Evolutionary conservation across 805 yeast species (phyloP).

Genomic region (Vanderwaltozyma polyspora): DNA sequence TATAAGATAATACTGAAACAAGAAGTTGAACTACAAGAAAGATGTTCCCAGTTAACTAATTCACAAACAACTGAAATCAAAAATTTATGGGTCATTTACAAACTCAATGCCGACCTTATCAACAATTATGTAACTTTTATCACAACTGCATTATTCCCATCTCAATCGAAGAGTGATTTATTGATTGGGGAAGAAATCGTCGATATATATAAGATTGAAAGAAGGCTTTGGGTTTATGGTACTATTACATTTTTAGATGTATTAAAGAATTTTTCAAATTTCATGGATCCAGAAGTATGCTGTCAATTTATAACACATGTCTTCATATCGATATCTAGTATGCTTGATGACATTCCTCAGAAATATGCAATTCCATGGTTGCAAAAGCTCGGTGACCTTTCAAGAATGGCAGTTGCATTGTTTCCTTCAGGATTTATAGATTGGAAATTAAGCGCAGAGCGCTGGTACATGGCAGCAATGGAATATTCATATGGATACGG

Average conservation of each 20-base stretch:
- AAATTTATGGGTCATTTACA: slow-evolving; percentile 62
- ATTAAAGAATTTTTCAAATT: slow-evolving; percentile 60
- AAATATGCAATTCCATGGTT: slow-evolving; percentile 44
- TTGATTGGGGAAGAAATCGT: slow-evolving; percentile 57
- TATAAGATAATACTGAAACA: slow-evolving; percentile 56
- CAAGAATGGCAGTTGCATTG: slow-evolving; percentile 79
- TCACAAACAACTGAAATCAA: slow-evolving; percentile 47
- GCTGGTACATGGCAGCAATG: slow-evolving; percentile 72
- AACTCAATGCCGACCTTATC: slow-evolving; percentile 50
- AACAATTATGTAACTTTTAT: slow-evolving; percentile 66
- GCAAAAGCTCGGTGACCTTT: slow-evolving; percentile 75
- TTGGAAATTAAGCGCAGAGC: slow-evolving; percentile 75
- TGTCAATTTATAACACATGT: slow-evolving; percentile 65
- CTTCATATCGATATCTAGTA: slow-evolving; percentile 40
- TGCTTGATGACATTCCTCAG: slow-evolving; percentile 29
- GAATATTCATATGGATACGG: slow-evolving; percentile 73
- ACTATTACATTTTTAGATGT: slow-evolving; percentile 72
- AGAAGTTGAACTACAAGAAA: slow-evolving; percentile 60
- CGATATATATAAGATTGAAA: slow-evolving; percentile 63
- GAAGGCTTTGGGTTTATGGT: slow-evolving; percentile 80
- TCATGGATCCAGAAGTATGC: slow-evolving; percentile 68
- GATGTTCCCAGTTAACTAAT: slow-evolving; percentile 49
- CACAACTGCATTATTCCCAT: slow-evolving; percentile 60
- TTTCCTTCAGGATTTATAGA: slow-evolving; percentile 72
- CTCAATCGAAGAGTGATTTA: slow-evolving; percentile 38